phyloP scores from a whole-genome alignment of 345 rosid species.

The Mallotus nudiflorus region DNA sequence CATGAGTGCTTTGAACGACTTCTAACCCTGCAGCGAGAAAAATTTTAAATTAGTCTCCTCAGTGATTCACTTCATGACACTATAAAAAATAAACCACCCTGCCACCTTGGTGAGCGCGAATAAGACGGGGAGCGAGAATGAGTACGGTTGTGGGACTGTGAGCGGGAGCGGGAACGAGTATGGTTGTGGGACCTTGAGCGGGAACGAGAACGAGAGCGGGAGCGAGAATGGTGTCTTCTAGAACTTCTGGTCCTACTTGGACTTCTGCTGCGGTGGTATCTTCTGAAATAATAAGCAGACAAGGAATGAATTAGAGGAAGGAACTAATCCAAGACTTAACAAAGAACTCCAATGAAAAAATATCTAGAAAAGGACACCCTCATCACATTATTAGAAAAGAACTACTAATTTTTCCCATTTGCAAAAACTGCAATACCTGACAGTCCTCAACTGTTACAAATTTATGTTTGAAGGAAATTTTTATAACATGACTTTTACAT shows the following conservation, averaged over 20 bases:
- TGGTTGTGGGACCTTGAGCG: background rate
- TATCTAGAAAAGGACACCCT: background rate
- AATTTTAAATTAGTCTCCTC: conserved; percentile 15
- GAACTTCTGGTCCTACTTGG: conserved; percentile 61
- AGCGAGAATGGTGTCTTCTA: conserved; percentile 52
- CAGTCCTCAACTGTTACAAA: background rate
- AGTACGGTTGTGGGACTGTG: no score
- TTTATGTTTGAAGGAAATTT: background rate
- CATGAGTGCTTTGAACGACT: conserved; percentile 64
- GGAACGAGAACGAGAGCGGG: conserved; percentile 37
- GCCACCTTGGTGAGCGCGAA: conserved; percentile 76
- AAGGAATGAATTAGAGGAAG: background rate
- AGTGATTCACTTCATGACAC: background rate
- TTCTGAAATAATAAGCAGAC: conserved; percentile 40
- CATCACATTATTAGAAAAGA: background rate
- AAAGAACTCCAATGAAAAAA: background rate
- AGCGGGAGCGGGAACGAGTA: conserved; percentile 25
- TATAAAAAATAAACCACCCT: background rate
- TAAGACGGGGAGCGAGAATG: conserved; percentile 29
- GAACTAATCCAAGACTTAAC: background rate
- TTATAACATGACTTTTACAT: background rate
- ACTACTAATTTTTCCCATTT: background rate
- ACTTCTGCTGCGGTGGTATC: conserved; percentile 60
- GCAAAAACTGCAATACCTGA: background rate
- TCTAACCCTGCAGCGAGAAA: conserved; percentile 52